Percentiles rank a stretch among this genome's conserved stretches.
Evolutionary conservation across 257 asterid genomes (phyloP).

Genomic region (Salvia miltiorrhiza): DNA sequence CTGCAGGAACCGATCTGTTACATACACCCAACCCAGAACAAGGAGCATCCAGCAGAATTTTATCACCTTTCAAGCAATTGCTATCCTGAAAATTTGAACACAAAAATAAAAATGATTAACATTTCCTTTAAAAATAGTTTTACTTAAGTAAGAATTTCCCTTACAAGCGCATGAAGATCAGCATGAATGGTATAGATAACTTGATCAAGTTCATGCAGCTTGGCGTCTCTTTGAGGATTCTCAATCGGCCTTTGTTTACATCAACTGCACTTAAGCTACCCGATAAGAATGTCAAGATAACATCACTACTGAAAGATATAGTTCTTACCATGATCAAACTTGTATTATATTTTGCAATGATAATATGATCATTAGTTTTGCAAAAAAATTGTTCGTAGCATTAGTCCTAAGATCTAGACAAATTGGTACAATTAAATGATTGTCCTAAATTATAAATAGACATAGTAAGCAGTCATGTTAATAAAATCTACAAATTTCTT

Average conservation of each 20-base stretch:
- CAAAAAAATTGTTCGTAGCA: neutral
- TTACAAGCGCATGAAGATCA: slow-evolving; percentile 72
- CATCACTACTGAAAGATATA: slow-evolving; percentile 2
- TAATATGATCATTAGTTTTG: neutral
- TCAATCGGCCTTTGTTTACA: slow-evolving; percentile 75
- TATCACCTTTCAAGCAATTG: slow-evolving; percentile 49
- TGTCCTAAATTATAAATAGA: neutral
- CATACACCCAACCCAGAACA: slow-evolving; percentile 91
- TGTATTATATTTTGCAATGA: neutral
- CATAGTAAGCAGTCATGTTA: no score
- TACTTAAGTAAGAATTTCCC: slow-evolving; percentile 12
- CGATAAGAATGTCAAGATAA: slow-evolving; percentile 19
- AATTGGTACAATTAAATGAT: no score
- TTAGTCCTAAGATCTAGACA: neutral
- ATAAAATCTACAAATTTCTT: no score
- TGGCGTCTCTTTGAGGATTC: slow-evolving; percentile 93
- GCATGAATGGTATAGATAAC: slow-evolving; percentile 62
- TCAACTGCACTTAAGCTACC: slow-evolving; percentile 80
- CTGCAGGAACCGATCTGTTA: no score
- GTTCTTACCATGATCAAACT: neutral
- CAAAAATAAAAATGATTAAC: neutral
- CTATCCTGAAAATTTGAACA: slow-evolving; percentile 39
- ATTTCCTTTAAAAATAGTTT: neutral
- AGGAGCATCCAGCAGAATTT: slow-evolving; percentile 94
- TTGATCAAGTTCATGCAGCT: slow-evolving; percentile 52